Percentiles rank a stretch among this genome's conserved stretches.
Conservation (phyloP, 2,329 filamentous ascomycete genomes). For the Talaromyces sp. region DNA sequence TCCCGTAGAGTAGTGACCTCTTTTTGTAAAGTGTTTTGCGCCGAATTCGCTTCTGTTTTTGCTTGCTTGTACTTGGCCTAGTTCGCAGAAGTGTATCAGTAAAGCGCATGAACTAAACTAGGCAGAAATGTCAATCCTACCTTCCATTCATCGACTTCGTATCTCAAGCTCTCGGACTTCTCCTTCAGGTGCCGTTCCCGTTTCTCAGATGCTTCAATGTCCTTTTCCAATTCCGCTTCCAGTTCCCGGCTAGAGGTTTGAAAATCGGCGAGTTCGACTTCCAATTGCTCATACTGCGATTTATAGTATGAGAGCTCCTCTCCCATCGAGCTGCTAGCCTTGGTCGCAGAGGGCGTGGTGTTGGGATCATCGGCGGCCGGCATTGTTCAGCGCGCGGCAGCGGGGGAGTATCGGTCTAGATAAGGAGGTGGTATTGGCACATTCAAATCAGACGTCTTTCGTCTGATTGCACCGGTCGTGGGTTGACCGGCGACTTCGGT, state of each 20-base stretch:
- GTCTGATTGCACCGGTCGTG: not conserved
- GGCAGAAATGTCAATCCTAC: conserved; percentile 47
- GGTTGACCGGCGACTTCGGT: not conserved
- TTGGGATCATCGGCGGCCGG: conserved; percentile 30
- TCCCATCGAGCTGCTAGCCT: conserved; percentile 45
- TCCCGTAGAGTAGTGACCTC: conserved; percentile 92
- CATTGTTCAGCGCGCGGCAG: conserved; percentile 25
- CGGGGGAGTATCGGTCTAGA: conserved; percentile 3
- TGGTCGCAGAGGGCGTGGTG: conserved; percentile 33
- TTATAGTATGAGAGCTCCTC: conserved; percentile 94
- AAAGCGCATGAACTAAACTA: not conserved
- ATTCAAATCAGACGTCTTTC: not conserved
- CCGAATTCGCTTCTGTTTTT: conserved; percentile 78
- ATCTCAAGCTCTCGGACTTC: conserved; percentile 77
- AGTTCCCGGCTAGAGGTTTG: conserved; percentile 90
- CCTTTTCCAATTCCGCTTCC: conserved; percentile 90
- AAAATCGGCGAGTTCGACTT: conserved; percentile 88
- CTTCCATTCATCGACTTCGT: conserved; percentile 98
- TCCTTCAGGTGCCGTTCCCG: conserved; percentile 79
- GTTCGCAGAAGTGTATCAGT: not conserved
- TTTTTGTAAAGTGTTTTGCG: conserved; percentile 84
- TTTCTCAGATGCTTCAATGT: conserved; percentile 93
- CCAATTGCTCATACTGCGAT: conserved; percentile 86
- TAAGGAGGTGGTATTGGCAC: not conserved
- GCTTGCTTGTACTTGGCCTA: conserved; percentile 95